These are phyloP conservation scores for Huntiella abstrusa DNA, from an alignment of 2,329 filamentous ascomycete species.

Conservation along the genomic window DNA sequence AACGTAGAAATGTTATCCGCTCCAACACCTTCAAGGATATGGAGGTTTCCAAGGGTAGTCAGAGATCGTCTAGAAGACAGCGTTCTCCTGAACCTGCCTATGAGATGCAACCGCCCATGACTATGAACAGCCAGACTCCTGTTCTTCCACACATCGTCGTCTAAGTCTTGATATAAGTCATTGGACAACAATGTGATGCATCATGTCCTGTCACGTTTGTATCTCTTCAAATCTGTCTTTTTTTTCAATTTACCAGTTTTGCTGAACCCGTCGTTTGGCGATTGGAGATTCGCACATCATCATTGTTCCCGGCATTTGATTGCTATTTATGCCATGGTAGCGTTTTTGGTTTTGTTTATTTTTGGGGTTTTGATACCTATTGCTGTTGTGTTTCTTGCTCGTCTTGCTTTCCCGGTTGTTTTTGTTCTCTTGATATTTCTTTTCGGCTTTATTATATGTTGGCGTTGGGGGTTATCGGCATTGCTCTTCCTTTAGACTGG, in stretches of 20 bases:
- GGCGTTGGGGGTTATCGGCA: background rate
- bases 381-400: conserved; percentile 8
- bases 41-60: background rate
- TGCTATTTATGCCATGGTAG: background rate
- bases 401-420: conserved; percentile 6
- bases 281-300: no score
- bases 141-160: conserved; percentile 10
- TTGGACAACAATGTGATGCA: background rate
- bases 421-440: conserved; percentile 9
- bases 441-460: no score
- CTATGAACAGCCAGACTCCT: conserved; percentile 3
- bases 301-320: background rate
- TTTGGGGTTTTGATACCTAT: conserved; percentile 12
- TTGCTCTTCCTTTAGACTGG: conserved; percentile 4
- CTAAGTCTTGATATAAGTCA: no score
- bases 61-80: background rate
- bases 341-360: conserved; percentile 2
- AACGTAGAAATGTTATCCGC: conserved; percentile 3
- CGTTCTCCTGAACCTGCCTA: background rate
- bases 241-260: conserved; percentile 4
- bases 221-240: conserved; percentile 8
- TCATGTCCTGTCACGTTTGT: conserved; percentile 10
- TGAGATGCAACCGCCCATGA: conserved; percentile 10
- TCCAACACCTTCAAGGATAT: conserved; percentile 8
- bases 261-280: background rate